phyloP scores from a whole-genome alignment of 2,329 filamentous ascomycete species.

The Sporothrix dimorphospora region DNA sequence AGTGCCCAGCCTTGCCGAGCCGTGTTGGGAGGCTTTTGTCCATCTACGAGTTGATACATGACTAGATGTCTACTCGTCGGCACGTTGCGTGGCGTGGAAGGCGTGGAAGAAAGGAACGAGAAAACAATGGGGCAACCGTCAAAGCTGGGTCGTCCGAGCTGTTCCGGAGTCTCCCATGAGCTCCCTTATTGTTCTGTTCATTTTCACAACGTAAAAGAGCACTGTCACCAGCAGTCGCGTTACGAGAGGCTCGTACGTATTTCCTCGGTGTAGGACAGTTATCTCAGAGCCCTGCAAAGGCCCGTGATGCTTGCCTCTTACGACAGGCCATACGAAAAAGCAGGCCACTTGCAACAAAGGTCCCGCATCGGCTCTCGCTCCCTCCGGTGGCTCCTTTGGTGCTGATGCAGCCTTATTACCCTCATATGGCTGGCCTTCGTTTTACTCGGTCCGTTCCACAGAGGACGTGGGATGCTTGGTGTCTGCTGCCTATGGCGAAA shows the following conservation, averaged over 20 bases:
- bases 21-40: not conserved
- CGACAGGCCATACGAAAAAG: not conserved
- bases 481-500: conserved; percentile 11
- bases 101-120: not conserved
- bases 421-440: not conserved
- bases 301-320: not conserved
- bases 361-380: not conserved
- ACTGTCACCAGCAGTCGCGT: not conserved
- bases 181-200: not conserved
- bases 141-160: not conserved
- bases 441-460: conserved; percentile 1
- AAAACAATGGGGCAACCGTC: not conserved
- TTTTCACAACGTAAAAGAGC: not conserved
- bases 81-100: not conserved
- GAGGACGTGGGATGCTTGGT: not conserved
- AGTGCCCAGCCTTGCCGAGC: not conserved
- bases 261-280: not conserved
- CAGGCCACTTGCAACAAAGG: not conserved
- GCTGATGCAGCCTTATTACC: no score
- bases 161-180: not conserved
- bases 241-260: conserved; percentile 8
- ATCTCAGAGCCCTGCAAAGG: not conserved
- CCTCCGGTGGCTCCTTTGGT: not conserved
- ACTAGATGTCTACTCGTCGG: not conserved
- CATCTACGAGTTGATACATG: not conserved